Conservation (phyloP, 2,329 filamentous ascomycete species). For the Keithomyces neogunnii region DNA sequence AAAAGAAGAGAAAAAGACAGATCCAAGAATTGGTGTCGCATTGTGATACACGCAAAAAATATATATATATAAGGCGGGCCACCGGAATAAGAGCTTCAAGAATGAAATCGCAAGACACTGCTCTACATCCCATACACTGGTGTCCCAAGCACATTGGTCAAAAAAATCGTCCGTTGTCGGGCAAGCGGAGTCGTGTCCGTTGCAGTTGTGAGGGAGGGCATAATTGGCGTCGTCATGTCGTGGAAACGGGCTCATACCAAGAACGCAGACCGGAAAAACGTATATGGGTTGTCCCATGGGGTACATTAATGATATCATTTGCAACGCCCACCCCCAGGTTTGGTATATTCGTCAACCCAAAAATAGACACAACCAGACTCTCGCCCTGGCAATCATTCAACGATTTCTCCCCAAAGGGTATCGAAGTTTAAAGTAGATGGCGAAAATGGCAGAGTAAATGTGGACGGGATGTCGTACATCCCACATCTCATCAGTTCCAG, state of each 20-base stretch:
- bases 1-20: slow-evolving; percentile 4
- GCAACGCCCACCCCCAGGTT: neutral
- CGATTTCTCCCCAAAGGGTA: slow-evolving; percentile 22
- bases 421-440: slow-evolving; percentile 17
- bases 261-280: neutral
- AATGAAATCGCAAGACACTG: neutral
- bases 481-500: slow-evolving; percentile 59
- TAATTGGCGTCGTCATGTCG: neutral
- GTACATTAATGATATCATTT: neutral
- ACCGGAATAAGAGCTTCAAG: slow-evolving; percentile 5
- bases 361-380: neutral
- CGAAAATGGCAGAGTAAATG: slow-evolving; percentile 9
- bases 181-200: neutral
- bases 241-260: neutral
- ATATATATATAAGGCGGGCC: neutral
- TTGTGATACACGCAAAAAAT: neutral
- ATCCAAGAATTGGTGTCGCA: neutral
- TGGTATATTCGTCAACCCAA: neutral
- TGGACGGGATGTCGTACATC: neutral
- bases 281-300: neutral
- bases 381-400: slow-evolving; percentile 3
- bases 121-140: neutral
- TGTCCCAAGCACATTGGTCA: neutral
- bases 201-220: neutral
- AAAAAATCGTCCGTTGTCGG: neutral